These are phyloP conservation scores for Arabis alpina DNA, from an alignment of 345 rosid species.

Conservation along the genomic window DNA sequence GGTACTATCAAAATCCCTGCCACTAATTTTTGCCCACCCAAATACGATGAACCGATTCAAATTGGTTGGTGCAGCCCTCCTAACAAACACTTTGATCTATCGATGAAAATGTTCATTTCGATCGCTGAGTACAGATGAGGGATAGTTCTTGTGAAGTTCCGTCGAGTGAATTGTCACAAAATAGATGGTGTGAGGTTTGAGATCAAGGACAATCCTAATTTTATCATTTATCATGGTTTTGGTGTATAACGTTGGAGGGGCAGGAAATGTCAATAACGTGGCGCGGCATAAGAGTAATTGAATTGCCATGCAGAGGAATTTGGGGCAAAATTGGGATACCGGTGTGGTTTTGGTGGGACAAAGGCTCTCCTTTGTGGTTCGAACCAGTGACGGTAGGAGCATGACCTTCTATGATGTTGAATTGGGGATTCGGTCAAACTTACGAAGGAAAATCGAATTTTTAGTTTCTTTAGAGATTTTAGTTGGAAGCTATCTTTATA, in stretches of 20 bases:
- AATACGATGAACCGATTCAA: conserved; percentile 15
- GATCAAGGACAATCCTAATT: conserved; percentile 39
- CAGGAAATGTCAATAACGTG: conserved; percentile 49
- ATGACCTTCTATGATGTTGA: conserved; percentile 45
- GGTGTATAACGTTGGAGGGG: conserved; percentile 59
- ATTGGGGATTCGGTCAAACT: conserved; percentile 56
- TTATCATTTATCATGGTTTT: conserved; percentile 42
- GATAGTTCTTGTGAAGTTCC: conserved; percentile 39
- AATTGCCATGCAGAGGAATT: conserved; percentile 53
- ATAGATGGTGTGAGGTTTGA: conserved; percentile 42
- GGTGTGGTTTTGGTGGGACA: conserved; percentile 44
- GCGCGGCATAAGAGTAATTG: conserved; percentile 41
- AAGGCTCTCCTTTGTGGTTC: conserved; percentile 51
- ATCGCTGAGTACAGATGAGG: conserved; percentile 39
- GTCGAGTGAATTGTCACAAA: conserved; percentile 33
- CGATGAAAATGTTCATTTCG: conserved; percentile 36
- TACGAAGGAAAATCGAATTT: conserved; percentile 53
- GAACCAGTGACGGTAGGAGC: conserved; percentile 48
- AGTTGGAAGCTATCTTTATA: too few species aligned
- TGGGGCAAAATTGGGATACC: conserved; percentile 66
- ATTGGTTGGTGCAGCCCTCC: conserved; percentile 44
- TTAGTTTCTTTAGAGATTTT: too few species aligned
- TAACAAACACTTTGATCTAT: conserved; percentile 37
- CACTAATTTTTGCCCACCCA: conserved; percentile 44
- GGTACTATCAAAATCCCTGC: conserved; percentile 55